Percentiles rank a stretch among this genome's conserved stretches.
Conservation (phyloP, 495 filamentous ascomycete species). For the Lichenothelia convexa region DNA sequence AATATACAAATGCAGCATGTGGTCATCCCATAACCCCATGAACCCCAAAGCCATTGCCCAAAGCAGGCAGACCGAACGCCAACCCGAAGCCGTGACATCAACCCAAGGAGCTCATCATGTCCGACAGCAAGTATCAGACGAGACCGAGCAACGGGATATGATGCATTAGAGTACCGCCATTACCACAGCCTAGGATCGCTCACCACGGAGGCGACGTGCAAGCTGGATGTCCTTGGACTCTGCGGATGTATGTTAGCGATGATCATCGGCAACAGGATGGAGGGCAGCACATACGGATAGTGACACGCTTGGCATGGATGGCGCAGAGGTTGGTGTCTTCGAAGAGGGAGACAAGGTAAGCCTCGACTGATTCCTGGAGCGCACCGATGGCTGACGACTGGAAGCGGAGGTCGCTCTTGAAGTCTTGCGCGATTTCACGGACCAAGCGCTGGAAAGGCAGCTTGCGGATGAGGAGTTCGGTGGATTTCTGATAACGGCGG, state of each 20-base stretch:
- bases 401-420: constrained; percentile 99
- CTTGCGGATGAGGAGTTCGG: constrained; percentile 99
- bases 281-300: constrained; percentile 17
- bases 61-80: too few relatives aligned
- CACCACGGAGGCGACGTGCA: constrained; percentile 17
- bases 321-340: constrained; percentile 99
- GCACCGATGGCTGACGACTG: constrained; percentile 99
- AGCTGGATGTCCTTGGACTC: constrained; percentile 20
- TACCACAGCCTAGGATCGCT: constrained; percentile 19
- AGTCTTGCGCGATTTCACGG: constrained; percentile 99
- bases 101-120: too few relatives aligned
- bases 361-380: constrained; percentile 99
- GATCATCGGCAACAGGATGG: not conserved
- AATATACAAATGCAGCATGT: too few relatives aligned
- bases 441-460: constrained; percentile 99
- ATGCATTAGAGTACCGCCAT: too few relatives aligned
- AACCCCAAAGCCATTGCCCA: too few relatives aligned
- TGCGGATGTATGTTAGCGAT: not conserved
- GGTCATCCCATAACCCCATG: too few relatives aligned
- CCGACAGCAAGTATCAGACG: too few relatives aligned
- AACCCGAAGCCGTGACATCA: too few relatives aligned
- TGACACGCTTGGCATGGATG: constrained; percentile 97
- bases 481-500: constrained; percentile 99
- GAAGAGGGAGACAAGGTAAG: constrained; percentile 99
- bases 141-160: too few relatives aligned